Base-by-base conservation (phyloP, 108 stramenopile species). In the Stephanodiscus minutulus region DNA sequence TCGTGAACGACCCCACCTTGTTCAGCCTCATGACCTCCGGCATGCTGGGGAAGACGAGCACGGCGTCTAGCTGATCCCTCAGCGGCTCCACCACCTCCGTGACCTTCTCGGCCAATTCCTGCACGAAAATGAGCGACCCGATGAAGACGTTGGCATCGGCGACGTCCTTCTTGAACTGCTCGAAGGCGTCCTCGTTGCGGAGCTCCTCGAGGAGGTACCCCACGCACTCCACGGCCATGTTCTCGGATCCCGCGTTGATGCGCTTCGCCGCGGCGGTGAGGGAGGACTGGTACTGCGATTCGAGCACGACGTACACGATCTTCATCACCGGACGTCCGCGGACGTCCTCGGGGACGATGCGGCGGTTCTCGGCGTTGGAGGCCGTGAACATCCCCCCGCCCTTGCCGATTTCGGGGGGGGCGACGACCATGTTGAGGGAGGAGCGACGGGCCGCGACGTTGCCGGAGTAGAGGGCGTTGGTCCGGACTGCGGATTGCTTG, bases 11-110 rank as follows among this genome's bases (percentile, higher is more conserved):
- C 59, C 97, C 97, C 50, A 97, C 95, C 86, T 97, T 97, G 85
- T 97, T 97, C 71, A 97, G 79, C 66, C 97, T 85, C 97, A 97
- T 97, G 39, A 97, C 97, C 79, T 97, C 97, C 9, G 97, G 97
- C 97, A 97, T 97, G 76, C 91, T 92, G 31, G 97, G 97, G 87
- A 97, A 97, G 29, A 97, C 82, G 8, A 97, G 76, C 18, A 93
- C 92, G 24, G 97, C 97, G 72, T 96, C 96, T 24, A 97, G 84
- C 65, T 87, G 84, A 60, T 96, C 96, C 35, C 97, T 83, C 44
- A 88, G 65, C 21, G 97, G 96, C 64, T 79, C 39, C 20, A 97
- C 94, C 25, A 97, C 97, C 58, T 96, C 93, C 31, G 87, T 80
- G 41, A 97, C 97, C 79, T 96, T 95, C 70, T 98, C 97, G 20